Percentiles rank a stretch among this genome's conserved stretches.
Conservation (phyloP, 345 rosid genomes). For the Eucalyptus pumila region DNA sequence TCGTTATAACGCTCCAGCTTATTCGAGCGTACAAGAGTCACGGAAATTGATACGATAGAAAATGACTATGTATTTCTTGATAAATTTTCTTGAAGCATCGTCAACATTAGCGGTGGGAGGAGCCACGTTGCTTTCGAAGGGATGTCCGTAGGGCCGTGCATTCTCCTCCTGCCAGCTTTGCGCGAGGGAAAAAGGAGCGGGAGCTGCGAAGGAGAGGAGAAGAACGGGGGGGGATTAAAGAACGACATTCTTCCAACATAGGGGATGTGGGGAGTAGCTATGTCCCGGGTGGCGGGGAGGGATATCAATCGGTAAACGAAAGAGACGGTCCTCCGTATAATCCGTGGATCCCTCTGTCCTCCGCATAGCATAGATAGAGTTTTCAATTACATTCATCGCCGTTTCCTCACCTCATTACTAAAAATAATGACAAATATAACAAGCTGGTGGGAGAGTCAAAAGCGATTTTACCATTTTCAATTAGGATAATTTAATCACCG, state of each 20-base stretch:
- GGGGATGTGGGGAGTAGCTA: neutral
- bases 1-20: neutral
- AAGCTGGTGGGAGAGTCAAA: neutral
- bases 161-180: neutral
- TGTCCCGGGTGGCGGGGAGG: neutral
- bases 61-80: too few relatives aligned
- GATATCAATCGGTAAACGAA: neutral
- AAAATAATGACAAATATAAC: neutral
- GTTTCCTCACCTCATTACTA: neutral
- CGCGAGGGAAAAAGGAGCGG: neutral
- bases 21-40: neutral
- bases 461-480: neutral
- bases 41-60: neutral
- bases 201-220: neutral
- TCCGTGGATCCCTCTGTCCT: neutral
- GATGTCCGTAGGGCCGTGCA: neutral
- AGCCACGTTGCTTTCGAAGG: neutral
- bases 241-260: neutral
- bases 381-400: neutral
- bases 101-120: neutral
- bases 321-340: neutral
- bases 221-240: neutral
- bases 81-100: neutral
- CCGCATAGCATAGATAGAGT: neutral
- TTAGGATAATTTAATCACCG: neutral